phyloP scores from a whole-genome alignment of 83 land plant genomes.

The Diphasiastrum complanatum region DNA sequence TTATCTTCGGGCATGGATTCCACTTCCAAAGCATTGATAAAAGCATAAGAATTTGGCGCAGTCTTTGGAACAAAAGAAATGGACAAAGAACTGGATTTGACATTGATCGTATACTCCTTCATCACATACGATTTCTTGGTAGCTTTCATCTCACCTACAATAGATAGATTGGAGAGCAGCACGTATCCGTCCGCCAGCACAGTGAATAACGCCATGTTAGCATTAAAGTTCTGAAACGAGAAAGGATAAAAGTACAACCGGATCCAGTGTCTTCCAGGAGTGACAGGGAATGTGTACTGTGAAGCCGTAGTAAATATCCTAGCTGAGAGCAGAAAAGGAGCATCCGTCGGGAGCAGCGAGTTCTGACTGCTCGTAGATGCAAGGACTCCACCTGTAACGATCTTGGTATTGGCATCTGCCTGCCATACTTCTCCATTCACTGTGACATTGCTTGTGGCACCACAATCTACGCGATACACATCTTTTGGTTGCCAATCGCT shows the following conservation, averaged over 20 bases:
- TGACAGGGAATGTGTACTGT: constrained; percentile 47
- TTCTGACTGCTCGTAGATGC: too few species aligned
- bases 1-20: constrained; percentile 51
- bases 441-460: too few species aligned
- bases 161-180: constrained; percentile 54
- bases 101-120: constrained; percentile 62
- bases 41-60: constrained; percentile 45
- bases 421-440: too few species aligned
- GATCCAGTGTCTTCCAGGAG: constrained; percentile 60
- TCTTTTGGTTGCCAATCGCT: too few species aligned
- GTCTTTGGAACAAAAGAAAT: constrained; percentile 43
- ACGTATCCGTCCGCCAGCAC: constrained; percentile 46
- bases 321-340: constrained; percentile 41
- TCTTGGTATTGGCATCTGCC: too few species aligned
- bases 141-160: constrained; percentile 25
- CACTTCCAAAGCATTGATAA: constrained; percentile 71
- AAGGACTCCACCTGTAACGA: too few species aligned
- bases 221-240: constrained; percentile 22
- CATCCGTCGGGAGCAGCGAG: too few species aligned
- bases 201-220: constrained; percentile 42
- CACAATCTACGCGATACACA: too few species aligned
- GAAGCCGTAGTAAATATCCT: constrained; percentile 40
- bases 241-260: constrained; percentile 66
- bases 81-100: constrained; percentile 30
- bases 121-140: constrained; percentile 33